Evolutionary conservation across 176 grass and related monocot genomes (phyloP), one percentile per base, ranked within the genome.

Genomic region (Bonia amplexicaulis): DNA sequence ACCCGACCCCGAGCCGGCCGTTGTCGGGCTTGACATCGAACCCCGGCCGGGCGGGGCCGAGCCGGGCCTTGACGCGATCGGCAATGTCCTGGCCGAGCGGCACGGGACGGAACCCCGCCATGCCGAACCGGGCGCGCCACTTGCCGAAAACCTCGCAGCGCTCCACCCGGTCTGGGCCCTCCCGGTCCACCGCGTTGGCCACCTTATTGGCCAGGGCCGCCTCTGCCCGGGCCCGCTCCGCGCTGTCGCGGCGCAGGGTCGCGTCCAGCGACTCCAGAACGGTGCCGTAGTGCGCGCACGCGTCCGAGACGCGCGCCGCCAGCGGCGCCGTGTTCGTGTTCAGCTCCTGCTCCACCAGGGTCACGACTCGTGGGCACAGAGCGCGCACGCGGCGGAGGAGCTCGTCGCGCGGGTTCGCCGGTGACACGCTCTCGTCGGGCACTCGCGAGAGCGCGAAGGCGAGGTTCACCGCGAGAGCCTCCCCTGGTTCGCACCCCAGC

Each of bases 121-220:
- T 97, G 83, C 90, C 87, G 85, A 97, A 88, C 79, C 94, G 60
- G 12, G 94, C 85, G 47, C 92, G 92, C 94, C 94, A 97, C 74
- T 97, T 97, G 51, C 94, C 94, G 79, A 90, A 90, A 3, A 97
- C 83, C 88, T 94, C 94, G 86, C 92, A 97, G 42, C 94, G 92
- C 76, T 97, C 92, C 15, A 97, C 59, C 83, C 94, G 87, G 72
- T 97, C 88, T 2, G 90, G 19, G 9, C 94, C 94, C n/a, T 97
- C 94, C 29, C 80, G 86, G 20, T 88, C 92, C 25, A 97, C 85
- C 60, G 89, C 90, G 88, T 94, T 97, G 2, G 87, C 80, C 16
- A 90, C 90, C 85, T 87, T 92, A 70, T 66, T 87, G 27, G 71
- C 60, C 76, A 97, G 83, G 19, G 90, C 92, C 4, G 84, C 71